Evolutionary conservation across 2,329 filamentous ascomycete species (phyloP).

Genomic region (Alternaria solani): DNA sequence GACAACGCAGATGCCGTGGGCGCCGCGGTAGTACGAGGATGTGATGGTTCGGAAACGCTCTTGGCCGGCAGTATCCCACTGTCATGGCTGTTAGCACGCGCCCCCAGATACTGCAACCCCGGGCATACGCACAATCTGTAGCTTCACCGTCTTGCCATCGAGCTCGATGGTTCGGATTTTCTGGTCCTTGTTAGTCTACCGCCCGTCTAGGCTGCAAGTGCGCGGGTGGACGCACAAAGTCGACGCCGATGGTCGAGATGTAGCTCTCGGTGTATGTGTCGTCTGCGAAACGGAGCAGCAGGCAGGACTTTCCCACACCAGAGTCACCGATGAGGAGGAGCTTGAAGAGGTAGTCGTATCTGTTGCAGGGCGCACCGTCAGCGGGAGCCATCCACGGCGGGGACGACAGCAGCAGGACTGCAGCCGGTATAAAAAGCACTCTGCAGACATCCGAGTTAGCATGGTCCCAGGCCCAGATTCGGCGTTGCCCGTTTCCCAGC

Average conservation of each 20-base stretch:
- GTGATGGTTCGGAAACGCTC: slow-evolving; percentile 99
- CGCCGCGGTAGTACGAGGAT: slow-evolving; percentile 98
- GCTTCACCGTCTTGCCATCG: slow-evolving; percentile 99
- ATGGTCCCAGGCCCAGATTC: slow-evolving; percentile 16
- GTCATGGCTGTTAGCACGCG: slow-evolving; percentile 33
- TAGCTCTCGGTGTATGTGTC: slow-evolving; percentile 97
- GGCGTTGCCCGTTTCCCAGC: slow-evolving; percentile 18
- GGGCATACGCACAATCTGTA: slow-evolving; percentile 75
- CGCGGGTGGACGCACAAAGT: slow-evolving; percentile 66
- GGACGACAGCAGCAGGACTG: slow-evolving; percentile 9
- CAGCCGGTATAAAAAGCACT: slow-evolving; percentile 25
- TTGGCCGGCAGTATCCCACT: slow-evolving; percentile 99
- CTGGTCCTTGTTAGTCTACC: slow-evolving; percentile 58
- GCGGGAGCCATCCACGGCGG: slow-evolving; percentile 20
- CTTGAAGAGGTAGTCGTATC: slow-evolving; percentile 99
- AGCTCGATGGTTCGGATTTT: slow-evolving; percentile 99
- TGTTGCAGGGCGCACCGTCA: slow-evolving; percentile 53
- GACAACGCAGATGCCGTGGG: slow-evolving; percentile 98
- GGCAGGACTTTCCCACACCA: slow-evolving; percentile 99
- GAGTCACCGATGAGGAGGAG: slow-evolving; percentile 99
- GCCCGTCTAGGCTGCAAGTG: slow-evolving; percentile 44
- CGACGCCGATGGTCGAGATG: slow-evolving; percentile 99
- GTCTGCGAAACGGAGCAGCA: slow-evolving; percentile 93
- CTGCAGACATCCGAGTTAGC: slow-evolving; percentile 39
- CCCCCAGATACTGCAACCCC: not conserved